A percentile compares a stretch with the other conserved stretches of the same genome.
phyloP scores from a whole-genome alignment of 805 yeast genomes.

The Myxozyma neglecta region DNA sequence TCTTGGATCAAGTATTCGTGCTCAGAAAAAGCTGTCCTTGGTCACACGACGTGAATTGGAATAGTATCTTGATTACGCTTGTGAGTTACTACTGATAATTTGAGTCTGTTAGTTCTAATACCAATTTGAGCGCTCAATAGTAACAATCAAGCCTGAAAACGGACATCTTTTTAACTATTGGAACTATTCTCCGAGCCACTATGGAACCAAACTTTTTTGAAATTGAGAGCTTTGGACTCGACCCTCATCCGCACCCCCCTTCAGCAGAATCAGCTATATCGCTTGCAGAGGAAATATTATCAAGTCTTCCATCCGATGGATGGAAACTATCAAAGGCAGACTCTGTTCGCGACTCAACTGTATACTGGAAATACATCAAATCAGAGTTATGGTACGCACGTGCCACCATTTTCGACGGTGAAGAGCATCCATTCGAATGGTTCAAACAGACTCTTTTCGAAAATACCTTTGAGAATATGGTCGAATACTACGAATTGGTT shows the following conservation, averaged over 20 bases:
- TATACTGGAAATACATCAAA: slow-evolving; percentile 13
- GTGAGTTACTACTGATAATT: no score
- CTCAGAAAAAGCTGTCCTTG: no score
- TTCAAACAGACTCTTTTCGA: slow-evolving; percentile 19
- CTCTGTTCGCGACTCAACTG: slow-evolving; percentile 3
- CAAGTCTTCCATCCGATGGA: slow-evolving; percentile 3
- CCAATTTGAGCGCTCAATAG: no score
- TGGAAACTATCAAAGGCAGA: slow-evolving; percentile 12
- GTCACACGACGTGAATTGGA: no score
- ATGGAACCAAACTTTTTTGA: neutral
- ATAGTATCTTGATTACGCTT: no score
- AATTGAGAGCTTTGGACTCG: slow-evolving; percentile 13
- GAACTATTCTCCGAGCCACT: no score
- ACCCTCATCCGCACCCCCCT: slow-evolving; percentile 18
- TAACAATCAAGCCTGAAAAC: no score
- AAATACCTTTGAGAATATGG: slow-evolving; percentile 18
- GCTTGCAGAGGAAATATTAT: slow-evolving; percentile 9
- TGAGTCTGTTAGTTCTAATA: no score
- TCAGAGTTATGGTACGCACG: slow-evolving; percentile 27
- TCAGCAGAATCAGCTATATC: slow-evolving; percentile 10
- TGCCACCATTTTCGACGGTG: slow-evolving; percentile 10
- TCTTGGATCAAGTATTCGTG: no score
- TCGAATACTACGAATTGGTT: slow-evolving; percentile 22
- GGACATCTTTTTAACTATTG: no score
- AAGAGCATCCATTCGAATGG: slow-evolving; percentile 19